Conservation (phyloP, 2,329 filamentous ascomycete species). For the Aspergillus sp. region DNA sequence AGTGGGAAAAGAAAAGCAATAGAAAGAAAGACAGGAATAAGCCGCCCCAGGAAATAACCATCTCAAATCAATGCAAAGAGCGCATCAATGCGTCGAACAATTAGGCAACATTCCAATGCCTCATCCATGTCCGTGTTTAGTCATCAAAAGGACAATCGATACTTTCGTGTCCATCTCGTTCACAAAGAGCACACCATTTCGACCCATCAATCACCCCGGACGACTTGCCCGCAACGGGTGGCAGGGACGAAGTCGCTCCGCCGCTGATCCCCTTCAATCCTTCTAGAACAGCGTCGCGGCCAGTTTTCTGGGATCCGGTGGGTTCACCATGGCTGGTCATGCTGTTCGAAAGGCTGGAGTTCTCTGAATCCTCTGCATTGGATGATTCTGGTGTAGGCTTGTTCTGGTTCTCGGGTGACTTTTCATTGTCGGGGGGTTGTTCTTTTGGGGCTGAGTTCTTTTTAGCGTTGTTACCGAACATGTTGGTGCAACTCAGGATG, state of each 20-base stretch:
- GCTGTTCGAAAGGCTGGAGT: constrained; percentile 1
- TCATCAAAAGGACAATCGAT: constrained; percentile 93
- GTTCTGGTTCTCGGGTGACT: constrained; percentile 5
- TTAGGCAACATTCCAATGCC: too few relatives aligned
- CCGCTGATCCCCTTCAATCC: constrained; percentile 36
- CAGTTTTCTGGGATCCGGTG: constrained; percentile 30
- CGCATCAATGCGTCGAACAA: too few relatives aligned
- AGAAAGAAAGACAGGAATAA: too few relatives aligned
- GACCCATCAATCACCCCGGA: constrained; percentile 70
- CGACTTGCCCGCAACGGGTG: constrained; percentile 69
- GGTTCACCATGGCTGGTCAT: constrained; percentile 8
- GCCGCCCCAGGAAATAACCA: too few relatives aligned
- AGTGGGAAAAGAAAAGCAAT: too few relatives aligned
- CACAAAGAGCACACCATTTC: constrained; percentile 96
- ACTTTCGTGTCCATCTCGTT: constrained; percentile 92
- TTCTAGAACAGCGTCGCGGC: constrained; percentile 36
- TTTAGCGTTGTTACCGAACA: constrained; percentile 53
- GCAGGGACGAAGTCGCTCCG: constrained; percentile 38
- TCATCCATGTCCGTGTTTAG: constrained; percentile 16
- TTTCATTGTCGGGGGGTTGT: constrained; percentile 8
- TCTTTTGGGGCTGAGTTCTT: constrained; percentile 9
- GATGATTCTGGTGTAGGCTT: constrained; percentile 13
- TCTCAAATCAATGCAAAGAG: too few relatives aligned
- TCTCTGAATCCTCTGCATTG: constrained; percentile 7
- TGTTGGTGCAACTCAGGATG: constrained; percentile 87